Base-by-base conservation (phyloP, 1,284 basidiomycete species). In the Neonothopanus nambi region DNA sequence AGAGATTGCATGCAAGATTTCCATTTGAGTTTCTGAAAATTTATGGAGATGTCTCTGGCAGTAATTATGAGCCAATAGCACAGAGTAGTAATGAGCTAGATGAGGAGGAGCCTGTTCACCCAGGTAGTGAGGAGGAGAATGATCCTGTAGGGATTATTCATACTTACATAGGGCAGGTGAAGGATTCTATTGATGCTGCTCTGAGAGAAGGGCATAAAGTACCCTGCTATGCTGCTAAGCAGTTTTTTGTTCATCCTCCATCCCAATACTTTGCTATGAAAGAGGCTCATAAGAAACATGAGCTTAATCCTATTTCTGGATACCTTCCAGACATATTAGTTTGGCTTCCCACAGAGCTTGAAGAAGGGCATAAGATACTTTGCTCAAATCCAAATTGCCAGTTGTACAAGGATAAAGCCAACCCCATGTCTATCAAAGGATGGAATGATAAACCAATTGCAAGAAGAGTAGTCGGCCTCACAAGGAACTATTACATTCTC, bases 381-480 rank as follows among this genome's bases (percentile, higher is more conserved):
- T 59, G 35, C 30, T 54, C 3, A 39, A 54, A 30, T 15, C 17
- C 20, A 47, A 50, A 39, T 50, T 50, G 37, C 20, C 44, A 46
- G 18, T 46, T 38, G 26, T 28, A 35, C 40, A 41, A 50, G 18
- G 23, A 47, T 50, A 18, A 37, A 28, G 12, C 13, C 12, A 15
- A 44, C 15, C 23, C 26, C 11, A 36, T 56, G 42, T 39, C 51
- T n/a, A n/a, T 52, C 40, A 55, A 51, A 51, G 59, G 57, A 18
- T 60, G 59, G 59, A 58, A 58, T 30, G 35, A 11, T n/a, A 52
- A 51, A 35, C 59, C 57, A 9, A 36, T 58, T 51, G 57, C 59
- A 26, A 26, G 36, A 39, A 40, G 38, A 8, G 38, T 49, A 5
- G 40, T 49, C 54, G 33, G 39, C 35, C 38, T 58, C 1, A 42